Conservation (phyloP, 2,329 filamentous ascomycete species). For the Phaeoacremonium minimum region DNA sequence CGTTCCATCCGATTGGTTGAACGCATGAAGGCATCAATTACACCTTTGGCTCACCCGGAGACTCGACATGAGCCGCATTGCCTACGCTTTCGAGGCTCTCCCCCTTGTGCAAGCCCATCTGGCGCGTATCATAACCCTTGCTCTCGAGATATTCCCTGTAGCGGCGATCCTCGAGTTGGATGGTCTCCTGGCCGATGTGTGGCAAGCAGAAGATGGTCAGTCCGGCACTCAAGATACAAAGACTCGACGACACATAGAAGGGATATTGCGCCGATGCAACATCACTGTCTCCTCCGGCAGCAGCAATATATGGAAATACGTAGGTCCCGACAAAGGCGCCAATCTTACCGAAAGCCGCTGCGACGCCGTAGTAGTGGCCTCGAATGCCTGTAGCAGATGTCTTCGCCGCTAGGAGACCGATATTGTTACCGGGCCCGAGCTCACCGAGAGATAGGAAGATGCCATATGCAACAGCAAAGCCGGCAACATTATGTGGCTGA, state of each 20-base stretch:
- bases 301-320: constrained; percentile 70
- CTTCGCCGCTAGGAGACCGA: constrained; percentile 81
- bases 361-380: constrained; percentile 71
- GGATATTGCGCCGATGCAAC: constrained; percentile 72
- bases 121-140: constrained; percentile 70
- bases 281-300: constrained; percentile 48
- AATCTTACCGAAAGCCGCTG: constrained; percentile 70
- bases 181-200: constrained; percentile 79
- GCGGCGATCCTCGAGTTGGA: constrained; percentile 68
- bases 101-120: constrained; percentile 39
- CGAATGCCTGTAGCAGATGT: constrained; percentile 85
- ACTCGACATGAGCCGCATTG: neutral
- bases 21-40: too few species aligned
- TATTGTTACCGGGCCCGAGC: constrained; percentile 86
- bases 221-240: constrained; percentile 72
- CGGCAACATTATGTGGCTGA: constrained; percentile 61
- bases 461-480: constrained; percentile 75
- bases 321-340: constrained; percentile 84
- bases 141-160: constrained; percentile 71
- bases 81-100: constrained; percentile 20
- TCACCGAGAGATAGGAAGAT: constrained; percentile 76
- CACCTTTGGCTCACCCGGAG: neutral
- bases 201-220: constrained; percentile 67
- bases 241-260: constrained; percentile 76
- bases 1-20: too few species aligned